Evolutionary conservation across 257 asterid genomes (phyloP), one percentile per base, ranked within the genome.

Genomic region (Petunia axillaris): DNA sequence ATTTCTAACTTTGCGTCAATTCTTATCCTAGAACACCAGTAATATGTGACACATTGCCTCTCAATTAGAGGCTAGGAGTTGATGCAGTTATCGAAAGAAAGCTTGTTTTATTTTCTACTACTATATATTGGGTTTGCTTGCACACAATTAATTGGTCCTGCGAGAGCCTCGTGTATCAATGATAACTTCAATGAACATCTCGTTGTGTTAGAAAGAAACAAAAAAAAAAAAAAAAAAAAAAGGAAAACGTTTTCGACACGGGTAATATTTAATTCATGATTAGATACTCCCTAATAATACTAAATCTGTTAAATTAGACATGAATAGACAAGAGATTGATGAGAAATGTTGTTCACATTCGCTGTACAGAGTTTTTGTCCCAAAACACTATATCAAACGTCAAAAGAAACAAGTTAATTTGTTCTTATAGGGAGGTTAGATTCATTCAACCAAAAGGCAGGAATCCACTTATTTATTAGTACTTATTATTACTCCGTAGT

Each of bases 401-500:
- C 15, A 67, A 43, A 43, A 43, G 15, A 67, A 64, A 43, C 25
- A 71, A 35, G 60, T 48, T 14, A 71, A 71, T 71, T 25, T 48
- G 25, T 71, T 71, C 77, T 48, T 71, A 0, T 35, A n/a, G 13
- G 77, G 77, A 35, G 77, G 62, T 35, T 71, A 71, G 77, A 71
- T 71, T 71, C 77, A 71, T 71, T 71, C 77, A 71, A 71, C 40
- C 77, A 71, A 48, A 25, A 10, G 43, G 9, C 16, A 71, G 46
- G 1, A 70, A 70, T 25, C 59, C 25, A 71, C 77, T 48, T 48
- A 48, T 48, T 71, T 25, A 71, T 71, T 13, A 71, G 25, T 25
- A 25, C 25, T 25, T 25, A 25, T 25, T 25, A 3, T 67, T 59
- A 16, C 5, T 5, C 8, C 8, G 1, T 67, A 16, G 16, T 41